Evolutionary conservation across 2,329 filamentous ascomycete species (phyloP).

Genomic region (Aureobasidium leucospermi): DNA sequence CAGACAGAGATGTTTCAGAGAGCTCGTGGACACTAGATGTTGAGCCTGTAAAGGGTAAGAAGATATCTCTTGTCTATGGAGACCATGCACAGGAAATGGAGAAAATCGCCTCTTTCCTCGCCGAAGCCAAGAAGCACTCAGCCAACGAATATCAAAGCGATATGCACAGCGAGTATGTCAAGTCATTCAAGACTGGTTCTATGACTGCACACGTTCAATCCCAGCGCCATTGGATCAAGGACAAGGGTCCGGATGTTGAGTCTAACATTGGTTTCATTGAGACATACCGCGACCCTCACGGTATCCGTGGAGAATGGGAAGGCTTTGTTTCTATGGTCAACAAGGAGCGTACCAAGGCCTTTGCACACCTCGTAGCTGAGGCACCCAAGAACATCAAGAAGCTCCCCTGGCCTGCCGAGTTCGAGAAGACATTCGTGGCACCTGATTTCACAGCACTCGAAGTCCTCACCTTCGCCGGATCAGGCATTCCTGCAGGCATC

Average conservation of each 20-base stretch:
- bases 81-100: slow-evolving; percentile 41
- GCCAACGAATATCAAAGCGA: slow-evolving; percentile 37
- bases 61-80: slow-evolving; percentile 38
- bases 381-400: slow-evolving; percentile 80
- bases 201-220: slow-evolving; percentile 44
- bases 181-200: slow-evolving; percentile 44
- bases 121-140: slow-evolving; percentile 41
- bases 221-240: slow-evolving; percentile 47
- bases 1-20: slow-evolving; percentile 36
- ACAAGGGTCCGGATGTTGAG: slow-evolving; percentile 46
- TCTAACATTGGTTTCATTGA: slow-evolving; percentile 49
- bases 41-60: slow-evolving; percentile 36
- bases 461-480: slow-evolving; percentile 70
- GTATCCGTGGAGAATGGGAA: slow-evolving; percentile 48
- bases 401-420: slow-evolving; percentile 78
- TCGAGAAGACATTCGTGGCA: slow-evolving; percentile 91
- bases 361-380: slow-evolving; percentile 73
- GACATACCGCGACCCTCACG: slow-evolving; percentile 48
- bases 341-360: slow-evolving; percentile 80
- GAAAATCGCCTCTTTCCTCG: slow-evolving; percentile 39
- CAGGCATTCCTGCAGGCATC: slow-evolving; percentile 44
- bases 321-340: slow-evolving; percentile 62
- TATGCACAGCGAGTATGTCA: slow-evolving; percentile 37
- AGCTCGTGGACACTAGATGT: slow-evolving; percentile 38
- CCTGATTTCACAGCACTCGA: slow-evolving; percentile 95